Percentiles rank a stretch among this genome's conserved stretches.
Evolutionary conservation across 2,329 filamentous ascomycete species (phyloP).

Genomic region (Ramularia endophylla): DNA sequence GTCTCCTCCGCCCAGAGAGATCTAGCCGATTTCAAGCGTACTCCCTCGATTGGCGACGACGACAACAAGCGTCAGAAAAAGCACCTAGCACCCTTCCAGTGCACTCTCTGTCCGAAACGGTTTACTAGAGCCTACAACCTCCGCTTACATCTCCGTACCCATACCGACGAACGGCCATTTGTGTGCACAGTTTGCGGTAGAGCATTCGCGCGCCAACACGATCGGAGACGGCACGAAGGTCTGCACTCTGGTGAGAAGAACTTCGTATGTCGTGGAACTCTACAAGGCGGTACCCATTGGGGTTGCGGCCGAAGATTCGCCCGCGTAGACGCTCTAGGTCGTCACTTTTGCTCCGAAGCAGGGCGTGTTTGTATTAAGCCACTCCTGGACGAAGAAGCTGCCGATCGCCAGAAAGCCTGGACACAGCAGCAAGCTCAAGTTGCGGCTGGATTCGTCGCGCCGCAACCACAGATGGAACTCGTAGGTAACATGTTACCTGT

Average conservation of each 20-base stretch:
- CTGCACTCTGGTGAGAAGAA: slow-evolving; percentile 96
- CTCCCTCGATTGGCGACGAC: no score
- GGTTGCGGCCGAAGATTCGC: slow-evolving; percentile 89
- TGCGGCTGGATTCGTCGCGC: slow-evolving; percentile 31
- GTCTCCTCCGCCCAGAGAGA: no score
- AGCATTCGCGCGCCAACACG: slow-evolving; percentile 92
- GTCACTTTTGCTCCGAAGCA: slow-evolving; percentile 82
- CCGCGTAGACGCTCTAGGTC: slow-evolving; percentile 82
- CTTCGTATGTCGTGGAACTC: slow-evolving; percentile 87
- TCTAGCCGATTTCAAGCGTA: no score
- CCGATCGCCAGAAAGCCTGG: slow-evolving; percentile 69
- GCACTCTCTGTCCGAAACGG: slow-evolving; percentile 81
- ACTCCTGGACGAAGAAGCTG: slow-evolving; percentile 83
- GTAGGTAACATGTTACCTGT: slow-evolving; percentile 62
- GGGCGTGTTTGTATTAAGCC: slow-evolving; percentile 94
- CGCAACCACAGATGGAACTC: slow-evolving; percentile 30
- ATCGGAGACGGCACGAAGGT: slow-evolving; percentile 92
- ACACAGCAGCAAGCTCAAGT: slow-evolving; percentile 51
- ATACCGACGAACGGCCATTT: slow-evolving; percentile 93
- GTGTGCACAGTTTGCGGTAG: slow-evolving; percentile 95
- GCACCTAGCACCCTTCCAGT: no score
- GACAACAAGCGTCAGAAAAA: no score
- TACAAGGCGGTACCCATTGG: slow-evolving; percentile 70
- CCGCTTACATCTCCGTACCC: slow-evolving; percentile 85
- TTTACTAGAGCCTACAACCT: slow-evolving; percentile 96